Conservation (phyloP, 352 stramenopile species). For the Phytophthora chlamydospora region DNA sequence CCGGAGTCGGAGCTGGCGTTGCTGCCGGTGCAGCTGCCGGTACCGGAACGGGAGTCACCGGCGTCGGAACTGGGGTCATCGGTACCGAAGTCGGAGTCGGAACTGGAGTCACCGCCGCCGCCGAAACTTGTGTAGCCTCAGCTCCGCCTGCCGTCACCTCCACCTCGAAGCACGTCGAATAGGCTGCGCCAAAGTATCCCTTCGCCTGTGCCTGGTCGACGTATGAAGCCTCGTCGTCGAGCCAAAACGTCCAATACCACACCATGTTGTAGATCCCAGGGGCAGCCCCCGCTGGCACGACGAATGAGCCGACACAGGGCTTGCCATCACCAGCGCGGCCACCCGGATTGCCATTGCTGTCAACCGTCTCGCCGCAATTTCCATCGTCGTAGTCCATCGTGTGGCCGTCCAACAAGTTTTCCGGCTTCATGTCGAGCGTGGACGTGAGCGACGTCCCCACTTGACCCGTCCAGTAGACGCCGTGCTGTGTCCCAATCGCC, state of each 20-base stretch:
- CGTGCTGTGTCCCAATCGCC: conserved; percentile 58
- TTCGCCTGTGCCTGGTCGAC: conserved; percentile 53
- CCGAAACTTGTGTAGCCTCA: neutral
- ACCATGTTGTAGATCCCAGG: conserved; percentile 70
- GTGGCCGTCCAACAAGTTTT: conserved; percentile 55
- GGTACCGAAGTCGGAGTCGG: neutral
- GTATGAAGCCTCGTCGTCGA: conserved; percentile 51
- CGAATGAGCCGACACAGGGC: conserved; percentile 63
- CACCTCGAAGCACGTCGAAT: conserved; percentile 74
- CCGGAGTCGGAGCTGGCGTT: conserved; percentile 2
- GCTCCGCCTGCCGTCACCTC: conserved; percentile 40
- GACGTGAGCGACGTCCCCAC: conserved; percentile 39
- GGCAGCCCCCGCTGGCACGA: conserved; percentile 45
- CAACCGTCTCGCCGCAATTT: conserved; percentile 63
- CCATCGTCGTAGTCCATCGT: conserved; percentile 61
- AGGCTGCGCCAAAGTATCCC: conserved; percentile 71
- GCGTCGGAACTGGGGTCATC: neutral
- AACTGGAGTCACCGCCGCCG: neutral
- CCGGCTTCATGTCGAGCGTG: conserved; percentile 55
- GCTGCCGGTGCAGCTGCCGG: conserved; percentile 10
- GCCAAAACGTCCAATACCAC: conserved; percentile 79
- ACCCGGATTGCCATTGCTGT: conserved; percentile 47
- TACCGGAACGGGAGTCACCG: neutral
- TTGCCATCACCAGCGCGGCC: conserved; percentile 64
- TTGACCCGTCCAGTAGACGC: conserved; percentile 69